These are phyloP conservation scores for Trypanosoma mega DNA, from an alignment of 208 protist genomes.

Conservation along the genomic window DNA sequence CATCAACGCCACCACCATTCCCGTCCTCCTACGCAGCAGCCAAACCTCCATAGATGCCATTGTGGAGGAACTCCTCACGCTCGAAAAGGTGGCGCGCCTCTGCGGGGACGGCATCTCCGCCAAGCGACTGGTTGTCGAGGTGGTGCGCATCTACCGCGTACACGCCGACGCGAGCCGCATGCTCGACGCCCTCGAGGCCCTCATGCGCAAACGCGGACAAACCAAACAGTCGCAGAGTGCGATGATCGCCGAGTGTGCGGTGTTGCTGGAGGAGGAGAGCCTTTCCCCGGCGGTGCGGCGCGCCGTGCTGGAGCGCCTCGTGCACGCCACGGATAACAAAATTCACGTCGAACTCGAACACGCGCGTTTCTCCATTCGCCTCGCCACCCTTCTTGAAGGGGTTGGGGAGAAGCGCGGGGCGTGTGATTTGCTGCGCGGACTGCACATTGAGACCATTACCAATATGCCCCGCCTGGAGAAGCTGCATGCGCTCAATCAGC, in stretches of 20 bases:
- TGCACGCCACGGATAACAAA: slow-evolving; percentile 93
- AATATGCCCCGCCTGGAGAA: slow-evolving; percentile 96
- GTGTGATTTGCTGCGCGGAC: slow-evolving; percentile 91
- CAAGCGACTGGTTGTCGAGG: slow-evolving; percentile 81
- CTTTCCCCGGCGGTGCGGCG: slow-evolving; percentile 55
- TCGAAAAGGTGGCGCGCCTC: slow-evolving; percentile 91
- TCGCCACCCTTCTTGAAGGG: slow-evolving; percentile 90
- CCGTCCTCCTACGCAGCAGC: slow-evolving; percentile 65
- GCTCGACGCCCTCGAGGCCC: slow-evolving; percentile 78
- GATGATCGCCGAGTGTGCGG: slow-evolving; percentile 88
- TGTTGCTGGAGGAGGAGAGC: slow-evolving; percentile 51
- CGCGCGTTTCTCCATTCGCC: slow-evolving; percentile 91
- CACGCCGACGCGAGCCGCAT: slow-evolving; percentile 79
- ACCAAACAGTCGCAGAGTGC: slow-evolving; percentile 90
- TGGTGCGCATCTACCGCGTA: slow-evolving; percentile 87
- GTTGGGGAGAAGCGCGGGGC: slow-evolving; percentile 90
- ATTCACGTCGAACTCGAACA: slow-evolving; percentile 97
- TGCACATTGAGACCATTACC: slow-evolving; percentile 97
- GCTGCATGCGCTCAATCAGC: slow-evolving; percentile 93
- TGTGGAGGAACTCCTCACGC: slow-evolving; percentile 79
- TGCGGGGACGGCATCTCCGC: slow-evolving; percentile 75
- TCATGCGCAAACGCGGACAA: slow-evolving; percentile 95
- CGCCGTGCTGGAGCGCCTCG: slow-evolving; percentile 90
- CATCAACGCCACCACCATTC: slow-evolving; percentile 75
- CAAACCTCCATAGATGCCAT: slow-evolving; percentile 68